Conservation (phyloP, 371 early-diverging fungal species). For the Paraphysoderma sedebokerense region DNA sequence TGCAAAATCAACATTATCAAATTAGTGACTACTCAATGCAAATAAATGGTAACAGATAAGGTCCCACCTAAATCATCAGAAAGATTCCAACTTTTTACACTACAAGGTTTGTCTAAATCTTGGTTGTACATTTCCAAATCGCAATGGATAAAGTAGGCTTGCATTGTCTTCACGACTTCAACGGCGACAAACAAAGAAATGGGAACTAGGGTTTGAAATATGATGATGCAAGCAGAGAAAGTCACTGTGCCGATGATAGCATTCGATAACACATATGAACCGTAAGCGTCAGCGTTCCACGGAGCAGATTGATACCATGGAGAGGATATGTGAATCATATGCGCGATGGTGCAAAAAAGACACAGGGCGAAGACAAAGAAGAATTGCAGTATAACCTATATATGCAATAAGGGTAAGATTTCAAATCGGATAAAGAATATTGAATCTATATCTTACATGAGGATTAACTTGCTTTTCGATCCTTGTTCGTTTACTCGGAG, state of each 20-base stretch:
- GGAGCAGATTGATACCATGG: too few species aligned
- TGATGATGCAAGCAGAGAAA: slow-evolving; percentile 45
- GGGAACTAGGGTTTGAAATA: slow-evolving; percentile 91
- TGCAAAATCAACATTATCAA: slow-evolving; percentile 3
- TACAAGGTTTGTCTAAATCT: slow-evolving; percentile 40
- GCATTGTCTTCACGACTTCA: slow-evolving; percentile 63
- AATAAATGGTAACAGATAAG: neutral
- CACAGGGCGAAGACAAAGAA: slow-evolving; percentile 48
- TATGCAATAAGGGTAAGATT: too few species aligned
- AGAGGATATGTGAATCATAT: too few species aligned
- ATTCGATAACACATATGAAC: too few species aligned
- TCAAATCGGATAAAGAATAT: too few species aligned
- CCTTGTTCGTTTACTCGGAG: slow-evolving; percentile 72
- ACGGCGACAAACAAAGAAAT: slow-evolving; percentile 91
- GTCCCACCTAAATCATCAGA: slow-evolving; percentile 61
- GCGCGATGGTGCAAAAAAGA: slow-evolving; percentile 47
- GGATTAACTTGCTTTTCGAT: slow-evolving; percentile 79
- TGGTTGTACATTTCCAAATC: slow-evolving; percentile 74
- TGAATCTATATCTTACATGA: slow-evolving; percentile 65
- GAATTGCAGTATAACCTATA: too few species aligned
- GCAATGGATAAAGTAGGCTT: slow-evolving; percentile 70
- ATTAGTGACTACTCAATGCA: neutral
- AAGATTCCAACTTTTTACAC: slow-evolving; percentile 70
- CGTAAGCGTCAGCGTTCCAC: too few species aligned
- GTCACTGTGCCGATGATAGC: slow-evolving; percentile 16